Percentiles rank a stretch among this genome's conserved stretches.
Conservation (phyloP, 768 basidiomycete genomes). For the Mycena vulgaris region DNA sequence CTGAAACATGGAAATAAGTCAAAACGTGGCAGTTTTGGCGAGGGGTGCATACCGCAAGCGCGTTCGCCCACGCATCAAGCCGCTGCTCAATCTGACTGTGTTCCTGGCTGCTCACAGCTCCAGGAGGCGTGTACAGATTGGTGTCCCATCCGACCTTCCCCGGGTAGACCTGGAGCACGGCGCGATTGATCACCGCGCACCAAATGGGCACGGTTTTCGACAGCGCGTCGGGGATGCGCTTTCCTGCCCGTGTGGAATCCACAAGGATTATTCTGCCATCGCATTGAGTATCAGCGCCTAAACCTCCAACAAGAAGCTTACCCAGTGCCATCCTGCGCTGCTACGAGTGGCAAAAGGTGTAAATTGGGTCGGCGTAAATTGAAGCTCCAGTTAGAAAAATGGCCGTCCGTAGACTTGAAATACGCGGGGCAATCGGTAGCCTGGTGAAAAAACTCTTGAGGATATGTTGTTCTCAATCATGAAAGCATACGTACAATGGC, state of each 20-base stretch:
- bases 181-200: constrained; percentile 91
- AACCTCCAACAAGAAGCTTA: constrained; percentile 44
- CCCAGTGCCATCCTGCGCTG: constrained; percentile 65
- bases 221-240: constrained; percentile 94
- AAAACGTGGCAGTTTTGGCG: neutral
- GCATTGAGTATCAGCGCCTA: constrained; percentile 14
- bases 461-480: neutral
- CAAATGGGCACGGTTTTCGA: constrained; percentile 96
- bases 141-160: constrained; percentile 64
- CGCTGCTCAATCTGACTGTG: constrained; percentile 80
- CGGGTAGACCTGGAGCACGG: constrained; percentile 56
- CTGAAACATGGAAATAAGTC: constrained; percentile 52
- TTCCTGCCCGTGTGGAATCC: constrained; percentile 94
- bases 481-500: constrained; percentile 55
- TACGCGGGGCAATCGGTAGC: constrained; percentile 70
- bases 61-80: constrained; percentile 78
- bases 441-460: constrained; percentile 34
- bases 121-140: constrained; percentile 79
- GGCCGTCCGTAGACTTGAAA: constrained; percentile 95
- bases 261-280: constrained; percentile 80
- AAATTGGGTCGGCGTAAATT: constrained; percentile 89
- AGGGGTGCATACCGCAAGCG: constrained; percentile 70
- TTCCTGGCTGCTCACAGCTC: constrained; percentile 80
- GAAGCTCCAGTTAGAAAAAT: constrained; percentile 88
- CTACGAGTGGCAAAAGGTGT: constrained; percentile 75